Evolutionary conservation across 164 flowering plant genomes (phyloP).

Genomic region (Akebia trifoliata): DNA sequence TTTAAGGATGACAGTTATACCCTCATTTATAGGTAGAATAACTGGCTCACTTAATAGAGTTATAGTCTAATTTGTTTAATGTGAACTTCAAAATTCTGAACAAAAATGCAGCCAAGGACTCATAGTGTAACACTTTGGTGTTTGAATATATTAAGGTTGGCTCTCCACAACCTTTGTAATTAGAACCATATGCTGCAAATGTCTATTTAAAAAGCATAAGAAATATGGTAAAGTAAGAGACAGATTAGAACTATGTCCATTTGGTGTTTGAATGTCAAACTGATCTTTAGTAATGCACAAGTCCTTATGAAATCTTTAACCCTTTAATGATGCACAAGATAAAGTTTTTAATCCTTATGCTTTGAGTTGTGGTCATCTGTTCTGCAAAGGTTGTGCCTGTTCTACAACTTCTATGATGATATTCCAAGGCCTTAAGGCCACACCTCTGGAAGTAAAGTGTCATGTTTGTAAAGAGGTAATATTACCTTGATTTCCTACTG

Average conservation of each 20-base stretch:
- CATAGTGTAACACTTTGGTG: too few species aligned
- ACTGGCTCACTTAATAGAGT: too few species aligned
- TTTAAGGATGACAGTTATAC: too few species aligned
- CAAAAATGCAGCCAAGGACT: too few species aligned
- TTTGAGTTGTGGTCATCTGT: conserved; percentile 78
- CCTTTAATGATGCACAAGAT: conserved; percentile 55
- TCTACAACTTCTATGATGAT: conserved; percentile 75
- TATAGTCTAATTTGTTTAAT: too few species aligned
- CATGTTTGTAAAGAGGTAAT: conserved; percentile 83
- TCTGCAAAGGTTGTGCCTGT: conserved; percentile 83
- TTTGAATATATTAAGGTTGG: too few species aligned
- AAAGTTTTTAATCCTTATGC: conserved; percentile 80
- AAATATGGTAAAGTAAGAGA: conserved; percentile 81
- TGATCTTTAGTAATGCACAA: background rate
- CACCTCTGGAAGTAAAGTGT: conserved; percentile 55
- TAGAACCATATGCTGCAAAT: too few species aligned
- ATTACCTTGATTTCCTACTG: too few species aligned
- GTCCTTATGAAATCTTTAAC: background rate
- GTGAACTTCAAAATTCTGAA: too few species aligned
- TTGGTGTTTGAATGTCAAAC: background rate
- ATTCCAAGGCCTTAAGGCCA: conserved; percentile 63
- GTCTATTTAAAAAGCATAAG: too few species aligned
- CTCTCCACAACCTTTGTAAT: too few species aligned
- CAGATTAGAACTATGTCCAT: background rate
- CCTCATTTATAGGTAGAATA: too few species aligned